Percentiles rank a stretch among this genome's conserved stretches.
Evolutionary conservation across 2,329 filamentous ascomycete genomes (phyloP).

Genomic region (Cordyceps militaris): DNA sequence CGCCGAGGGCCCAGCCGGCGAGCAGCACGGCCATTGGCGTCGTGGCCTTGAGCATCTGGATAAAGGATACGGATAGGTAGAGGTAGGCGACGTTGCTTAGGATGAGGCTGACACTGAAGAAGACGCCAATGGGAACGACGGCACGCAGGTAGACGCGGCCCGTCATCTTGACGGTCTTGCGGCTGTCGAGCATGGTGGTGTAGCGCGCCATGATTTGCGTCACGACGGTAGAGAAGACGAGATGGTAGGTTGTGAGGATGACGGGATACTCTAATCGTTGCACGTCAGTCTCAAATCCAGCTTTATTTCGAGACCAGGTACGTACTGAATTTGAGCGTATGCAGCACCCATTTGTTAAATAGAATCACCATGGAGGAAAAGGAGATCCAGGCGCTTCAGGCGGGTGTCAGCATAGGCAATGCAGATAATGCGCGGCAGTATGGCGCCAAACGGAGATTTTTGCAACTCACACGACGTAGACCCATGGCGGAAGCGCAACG

Average conservation of each 20-base stretch:
- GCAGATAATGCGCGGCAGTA: neutral
- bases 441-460: neutral
- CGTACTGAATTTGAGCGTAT: constrained; percentile 60
- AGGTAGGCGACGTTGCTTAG: constrained; percentile 94
- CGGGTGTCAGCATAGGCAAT: neutral
- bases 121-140: constrained; percentile 88
- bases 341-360: constrained; percentile 93
- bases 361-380: constrained; percentile 82
- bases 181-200: constrained; percentile 82
- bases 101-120: constrained; percentile 94
- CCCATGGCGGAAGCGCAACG: neutral
- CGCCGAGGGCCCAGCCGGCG: constrained; percentile 79
- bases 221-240: constrained; percentile 86
- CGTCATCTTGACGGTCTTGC: constrained; percentile 96
- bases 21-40: constrained; percentile 90
- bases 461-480: constrained; percentile 12
- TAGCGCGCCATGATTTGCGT: constrained; percentile 89
- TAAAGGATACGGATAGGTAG: constrained; percentile 92
- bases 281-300: neutral
- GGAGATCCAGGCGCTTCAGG: constrained; percentile 61
- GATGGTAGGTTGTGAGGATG: constrained; percentile 91
- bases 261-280: constrained; percentile 66
- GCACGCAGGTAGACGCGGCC: constrained; percentile 86
- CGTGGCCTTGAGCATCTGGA: constrained; percentile 99
- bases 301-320: neutral